Base-by-base conservation (phyloP, 2,329 filamentous ascomycete genomes). In the Blumeria graminis region DNA sequence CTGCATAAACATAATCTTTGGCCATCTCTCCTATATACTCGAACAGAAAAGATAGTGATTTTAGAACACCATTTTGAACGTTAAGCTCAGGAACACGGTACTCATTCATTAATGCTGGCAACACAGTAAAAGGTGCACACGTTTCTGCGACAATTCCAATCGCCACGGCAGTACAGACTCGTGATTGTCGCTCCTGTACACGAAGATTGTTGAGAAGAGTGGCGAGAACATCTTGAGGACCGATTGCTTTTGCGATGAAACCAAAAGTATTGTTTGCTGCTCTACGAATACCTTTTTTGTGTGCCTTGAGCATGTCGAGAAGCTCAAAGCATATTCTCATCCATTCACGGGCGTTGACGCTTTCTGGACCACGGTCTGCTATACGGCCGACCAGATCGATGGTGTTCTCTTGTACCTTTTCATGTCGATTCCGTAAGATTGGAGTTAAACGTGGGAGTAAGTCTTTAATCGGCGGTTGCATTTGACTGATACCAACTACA, bases 1-100 rank as follows among this genome's bases (percentile, higher is more conserved):
- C 89, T 16, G 93, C 92, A 66, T 98, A 98, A 66, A 98, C 92
- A 68, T 98, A 98, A 70, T 98, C 92, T 71, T 96, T 98, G 61
- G 88, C 87, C 92, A 98, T 96, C 70, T 98, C 92, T 60, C 92
- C 92, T 68, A 98, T 98, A 71, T 98, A 98, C 67, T 98, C 92
- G 66, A 96, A 98, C 59, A 98, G 76, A 76, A 98, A 98, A 6
- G 86, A 93, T 56, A 98, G 76, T 5, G 89, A 89, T 69, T 98
- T 98, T 67, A 98, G 81, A 36, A 98, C 92, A 71, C 92, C 92
- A 63, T 98, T 98, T 68, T 98, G 92, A 32, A 98, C 92, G 67
- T 98, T 98, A 62, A 98, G 82, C 70, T 98, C 92, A 0, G 92
- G 92, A 8, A 98, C 92, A 56, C 92, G 84, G 70, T 98, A 98